phyloP scores from a whole-genome alignment of 345 rosid genomes.

The Syzygium grande region DNA sequence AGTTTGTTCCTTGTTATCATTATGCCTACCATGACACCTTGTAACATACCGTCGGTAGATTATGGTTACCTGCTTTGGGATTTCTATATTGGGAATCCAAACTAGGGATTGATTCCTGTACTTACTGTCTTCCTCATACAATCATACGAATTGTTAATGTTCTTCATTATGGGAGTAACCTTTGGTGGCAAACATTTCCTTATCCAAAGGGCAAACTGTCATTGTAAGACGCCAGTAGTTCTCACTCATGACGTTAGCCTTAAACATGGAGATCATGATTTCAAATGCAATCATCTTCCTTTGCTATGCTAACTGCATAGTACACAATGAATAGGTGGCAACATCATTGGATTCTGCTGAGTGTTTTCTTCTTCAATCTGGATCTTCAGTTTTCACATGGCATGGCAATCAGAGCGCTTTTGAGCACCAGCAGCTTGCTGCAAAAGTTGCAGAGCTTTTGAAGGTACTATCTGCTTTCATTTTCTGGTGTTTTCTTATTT shows the following conservation, averaged over 20 bases:
- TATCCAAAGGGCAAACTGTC: not conserved
- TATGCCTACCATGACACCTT: not conserved
- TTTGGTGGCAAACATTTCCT: not conserved
- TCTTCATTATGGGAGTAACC: not conserved
- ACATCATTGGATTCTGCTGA: constrained; percentile 74
- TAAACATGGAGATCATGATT: not conserved
- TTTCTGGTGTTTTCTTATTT: not conserved
- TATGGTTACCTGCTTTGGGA: not conserved
- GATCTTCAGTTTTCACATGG: constrained; percentile 82
- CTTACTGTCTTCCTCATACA: not conserved
- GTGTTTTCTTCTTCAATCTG: constrained; percentile 97
- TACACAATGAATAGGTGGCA: constrained; percentile 44
- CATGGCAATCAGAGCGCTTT: constrained; percentile 89
- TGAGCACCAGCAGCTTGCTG: constrained; percentile 88
- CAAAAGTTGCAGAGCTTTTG: constrained; percentile 77
- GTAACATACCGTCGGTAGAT: not conserved
- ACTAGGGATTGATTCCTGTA: not conserved
- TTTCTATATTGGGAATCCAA: not conserved
- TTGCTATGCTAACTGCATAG: not conserved
- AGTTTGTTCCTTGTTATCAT: not conserved
- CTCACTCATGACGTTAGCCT: not conserved
- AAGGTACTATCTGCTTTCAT: constrained; percentile 42
- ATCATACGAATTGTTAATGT: not conserved
- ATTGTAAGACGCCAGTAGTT: not conserved
- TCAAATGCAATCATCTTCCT: not conserved